Conservation (phyloP, 225 moss, liverwort and hornwort genomes). For the Anthoceros angustus region DNA sequence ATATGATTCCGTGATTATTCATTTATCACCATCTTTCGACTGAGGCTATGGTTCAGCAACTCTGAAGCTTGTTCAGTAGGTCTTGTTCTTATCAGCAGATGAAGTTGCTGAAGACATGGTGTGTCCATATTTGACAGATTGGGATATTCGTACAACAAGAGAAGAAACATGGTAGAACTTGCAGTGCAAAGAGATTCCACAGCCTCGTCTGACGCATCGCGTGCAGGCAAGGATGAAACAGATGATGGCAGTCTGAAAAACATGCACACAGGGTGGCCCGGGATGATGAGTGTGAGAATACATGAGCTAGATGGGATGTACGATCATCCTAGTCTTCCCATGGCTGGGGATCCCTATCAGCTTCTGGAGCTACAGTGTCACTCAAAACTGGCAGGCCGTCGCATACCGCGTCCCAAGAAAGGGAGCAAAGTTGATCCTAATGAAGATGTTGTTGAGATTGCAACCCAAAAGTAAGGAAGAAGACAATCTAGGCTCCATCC, state of each 20-base stretch:
- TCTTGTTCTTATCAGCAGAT: no score
- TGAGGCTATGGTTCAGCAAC: no score
- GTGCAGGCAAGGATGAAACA: conserved; percentile 27
- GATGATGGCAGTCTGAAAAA: conserved; percentile 32
- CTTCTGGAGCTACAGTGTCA: conserved; percentile 94
- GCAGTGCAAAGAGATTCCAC: conserved; percentile 83
- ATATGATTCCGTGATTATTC: no score
- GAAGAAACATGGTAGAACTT: conserved; percentile 95
- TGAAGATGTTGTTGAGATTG: conserved; percentile 68
- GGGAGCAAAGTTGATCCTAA: conserved; percentile 66
- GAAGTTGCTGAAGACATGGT: no score
- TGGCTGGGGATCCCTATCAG: conserved; percentile 87
- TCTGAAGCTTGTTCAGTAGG: no score
- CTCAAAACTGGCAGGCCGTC: conserved; percentile 93
- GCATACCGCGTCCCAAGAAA: conserved; percentile 78
- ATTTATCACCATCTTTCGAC: no score
- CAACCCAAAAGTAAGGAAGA: conserved; percentile 27
- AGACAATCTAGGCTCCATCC: background rate
- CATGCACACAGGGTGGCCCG: conserved; percentile 85
- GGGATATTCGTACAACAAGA: conserved; percentile 81
- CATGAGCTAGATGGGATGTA: conserved; percentile 99
- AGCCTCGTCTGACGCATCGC: conserved; percentile 32
- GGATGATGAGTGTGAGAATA: conserved; percentile 97
- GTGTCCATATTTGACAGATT: conserved; percentile 27
- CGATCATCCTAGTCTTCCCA: conserved; percentile 96